Percentiles rank a stretch among this genome's conserved stretches.
Evolutionary conservation across 1,139 yeast genomes (phyloP).

Genomic region (Kodamaea alishanica): DNA sequence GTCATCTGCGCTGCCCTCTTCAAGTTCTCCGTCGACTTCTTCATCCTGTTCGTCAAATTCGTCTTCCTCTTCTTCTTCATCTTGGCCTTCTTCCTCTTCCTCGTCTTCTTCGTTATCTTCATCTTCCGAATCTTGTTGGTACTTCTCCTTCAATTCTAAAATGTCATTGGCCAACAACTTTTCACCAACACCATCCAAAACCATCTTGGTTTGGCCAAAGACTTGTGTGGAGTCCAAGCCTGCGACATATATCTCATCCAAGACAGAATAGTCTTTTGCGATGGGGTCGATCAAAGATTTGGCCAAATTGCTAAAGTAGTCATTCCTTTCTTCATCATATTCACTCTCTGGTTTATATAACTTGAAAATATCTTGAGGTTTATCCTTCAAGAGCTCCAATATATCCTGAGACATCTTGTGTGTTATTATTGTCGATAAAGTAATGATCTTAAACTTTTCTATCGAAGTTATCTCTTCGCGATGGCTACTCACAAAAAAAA

Average conservation of each 20-base stretch:
- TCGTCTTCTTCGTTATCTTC: slow-evolving; percentile 22
- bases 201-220: slow-evolving; percentile 88
- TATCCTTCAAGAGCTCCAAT: slow-evolving; percentile 17
- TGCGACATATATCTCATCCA: slow-evolving; percentile 79
- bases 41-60: slow-evolving; percentile 18
- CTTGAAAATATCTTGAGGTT: slow-evolving; percentile 29
- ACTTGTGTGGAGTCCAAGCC: slow-evolving; percentile 90
- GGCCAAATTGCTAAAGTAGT: slow-evolving; percentile 36
- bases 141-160: slow-evolving; percentile 35
- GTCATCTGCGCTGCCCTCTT: slow-evolving; percentile 18
- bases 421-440: background rate
- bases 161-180: slow-evolving; percentile 49
- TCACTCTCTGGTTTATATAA: slow-evolving; percentile 14
- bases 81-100: slow-evolving; percentile 13
- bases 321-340: slow-evolving; percentile 9
- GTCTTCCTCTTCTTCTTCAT: slow-evolving; percentile 15
- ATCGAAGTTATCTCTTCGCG: too few species aligned
- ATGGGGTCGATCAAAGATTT: slow-evolving; percentile 65
- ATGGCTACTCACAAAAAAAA: too few species aligned
- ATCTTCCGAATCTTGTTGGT: slow-evolving; percentile 15
- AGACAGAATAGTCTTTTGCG: slow-evolving; percentile 57
- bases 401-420: slow-evolving; percentile 18
- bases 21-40: slow-evolving; percentile 20
- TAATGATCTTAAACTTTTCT: too few species aligned
- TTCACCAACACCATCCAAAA: slow-evolving; percentile 67